Conservation (phyloP, 2,329 filamentous ascomycete genomes). For the Blumeria graminis region DNA sequence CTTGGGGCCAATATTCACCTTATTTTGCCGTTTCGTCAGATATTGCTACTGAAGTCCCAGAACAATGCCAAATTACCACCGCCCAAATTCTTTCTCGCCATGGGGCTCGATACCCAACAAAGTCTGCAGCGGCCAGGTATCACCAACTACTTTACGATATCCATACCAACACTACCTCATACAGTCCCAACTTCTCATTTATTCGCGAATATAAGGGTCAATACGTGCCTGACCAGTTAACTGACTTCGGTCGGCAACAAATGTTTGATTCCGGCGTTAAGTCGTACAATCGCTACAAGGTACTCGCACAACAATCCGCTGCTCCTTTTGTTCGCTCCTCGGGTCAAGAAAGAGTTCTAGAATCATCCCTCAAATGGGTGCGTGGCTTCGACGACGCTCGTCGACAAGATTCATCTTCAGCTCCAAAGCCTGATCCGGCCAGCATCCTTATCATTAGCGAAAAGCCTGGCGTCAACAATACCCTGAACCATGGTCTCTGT, state of each 20-base stretch:
- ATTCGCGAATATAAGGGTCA: conserved; percentile 46
- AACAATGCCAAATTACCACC: conserved; percentile 52
- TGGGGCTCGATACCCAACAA: conserved; percentile 60
- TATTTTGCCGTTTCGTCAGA: conserved; percentile 53
- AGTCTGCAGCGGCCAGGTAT: conserved; percentile 40
- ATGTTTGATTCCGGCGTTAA: conserved; percentile 51
- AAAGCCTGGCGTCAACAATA: conserved; percentile 46
- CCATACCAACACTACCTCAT: conserved; percentile 28
- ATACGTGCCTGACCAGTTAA: conserved; percentile 46
- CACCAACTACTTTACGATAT: conserved; percentile 38
- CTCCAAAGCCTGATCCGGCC: conserved; percentile 20
- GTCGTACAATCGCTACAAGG: conserved; percentile 50
- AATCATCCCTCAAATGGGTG: conserved; percentile 53
- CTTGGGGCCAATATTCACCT: conserved; percentile 73
- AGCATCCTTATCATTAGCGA: conserved; percentile 48
- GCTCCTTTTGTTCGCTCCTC: conserved; percentile 51
- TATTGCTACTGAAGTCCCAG: conserved; percentile 33
- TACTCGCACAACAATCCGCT: conserved; percentile 26
- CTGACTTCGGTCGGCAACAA: conserved; percentile 40
- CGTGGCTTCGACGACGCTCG: conserved; percentile 39
- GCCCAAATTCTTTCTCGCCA: conserved; percentile 65
- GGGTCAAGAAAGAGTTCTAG: conserved; percentile 44
- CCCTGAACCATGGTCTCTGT: conserved; percentile 52
- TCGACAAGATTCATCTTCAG: conserved; percentile 17
- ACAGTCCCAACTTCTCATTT: conserved; percentile 41